A percentile compares a stretch with the other conserved stretches of the same genome.
These are phyloP conservation scores for Arctium lappa DNA, from an alignment of 129 eudicot genomes.

Conservation along the genomic window DNA sequence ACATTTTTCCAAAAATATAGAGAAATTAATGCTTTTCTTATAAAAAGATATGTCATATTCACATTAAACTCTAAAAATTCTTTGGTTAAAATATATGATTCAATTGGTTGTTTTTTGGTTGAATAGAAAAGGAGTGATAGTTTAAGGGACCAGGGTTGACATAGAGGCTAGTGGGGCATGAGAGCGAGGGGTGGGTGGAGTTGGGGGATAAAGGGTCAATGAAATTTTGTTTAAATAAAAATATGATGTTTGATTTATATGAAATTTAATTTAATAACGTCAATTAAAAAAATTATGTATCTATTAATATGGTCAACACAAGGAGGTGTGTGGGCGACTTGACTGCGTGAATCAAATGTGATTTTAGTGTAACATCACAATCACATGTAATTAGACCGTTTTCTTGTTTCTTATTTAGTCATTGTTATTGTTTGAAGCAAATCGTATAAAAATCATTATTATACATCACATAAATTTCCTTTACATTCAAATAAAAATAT, in stretches of 20 bases:
- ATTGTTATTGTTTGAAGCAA: too few species aligned
- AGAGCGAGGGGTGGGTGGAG: neutral
- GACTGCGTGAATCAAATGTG: too few species aligned
- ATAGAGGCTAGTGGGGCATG: conserved; percentile 10
- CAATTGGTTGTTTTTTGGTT: neutral
- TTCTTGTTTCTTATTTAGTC: too few species aligned
- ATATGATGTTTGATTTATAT: neutral
- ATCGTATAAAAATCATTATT: neutral
- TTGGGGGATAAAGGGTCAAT: neutral
- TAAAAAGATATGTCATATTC: neutral
- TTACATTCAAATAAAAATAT: neutral
- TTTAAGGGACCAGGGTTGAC: neutral
- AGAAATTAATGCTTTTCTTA: neutral
- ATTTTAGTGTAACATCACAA: too few species aligned
- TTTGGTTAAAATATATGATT: neutral
- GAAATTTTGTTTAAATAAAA: neutral
- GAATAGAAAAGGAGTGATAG: neutral
- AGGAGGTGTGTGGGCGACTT: too few species aligned
- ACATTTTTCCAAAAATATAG: neutral
- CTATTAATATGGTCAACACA: neutral
- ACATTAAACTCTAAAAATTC: neutral
- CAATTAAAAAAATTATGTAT: neutral
- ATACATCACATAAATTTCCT: neutral
- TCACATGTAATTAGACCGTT: too few species aligned
- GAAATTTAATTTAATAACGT: neutral